phyloP scores from a whole-genome alignment of 73 alveolate species.

The Paramecium octaurelia region DNA sequence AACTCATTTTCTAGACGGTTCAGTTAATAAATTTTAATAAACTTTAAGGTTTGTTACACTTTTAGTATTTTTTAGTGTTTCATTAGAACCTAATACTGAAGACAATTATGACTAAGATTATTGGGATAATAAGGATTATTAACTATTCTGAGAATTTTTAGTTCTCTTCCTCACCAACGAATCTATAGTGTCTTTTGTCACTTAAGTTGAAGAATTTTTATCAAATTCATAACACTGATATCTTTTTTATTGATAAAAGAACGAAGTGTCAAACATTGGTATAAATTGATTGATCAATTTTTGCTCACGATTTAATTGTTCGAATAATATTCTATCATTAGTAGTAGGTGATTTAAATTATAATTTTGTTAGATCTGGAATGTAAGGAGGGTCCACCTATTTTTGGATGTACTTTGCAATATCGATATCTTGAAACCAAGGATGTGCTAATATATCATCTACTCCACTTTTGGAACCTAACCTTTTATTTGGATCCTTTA shows the following conservation, averaged over 20 bases:
- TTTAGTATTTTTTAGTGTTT: neutral
- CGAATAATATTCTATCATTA: slow-evolving; percentile 15
- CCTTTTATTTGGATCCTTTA: slow-evolving; percentile 59
- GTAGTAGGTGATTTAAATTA: neutral
- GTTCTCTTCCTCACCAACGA: neutral
- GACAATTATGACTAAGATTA: neutral
- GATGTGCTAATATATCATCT: slow-evolving; percentile 43
- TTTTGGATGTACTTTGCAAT: neutral
- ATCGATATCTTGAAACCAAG: slow-evolving; percentile 55
- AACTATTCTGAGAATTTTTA: slow-evolving; percentile 3
- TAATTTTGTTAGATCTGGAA: slow-evolving; percentile 24
- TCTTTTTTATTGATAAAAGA: neutral
- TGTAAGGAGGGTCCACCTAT: slow-evolving; percentile 51
- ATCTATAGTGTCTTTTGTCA: slow-evolving; percentile 39
- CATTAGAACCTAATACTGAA: neutral
- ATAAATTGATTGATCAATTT: neutral
- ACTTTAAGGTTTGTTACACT: neutral
- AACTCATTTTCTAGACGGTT: slow-evolving; percentile 24
- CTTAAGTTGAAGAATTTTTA: neutral
- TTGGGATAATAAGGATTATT: neutral
- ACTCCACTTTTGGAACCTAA: slow-evolving; percentile 58
- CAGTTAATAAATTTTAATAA: slow-evolving; percentile 21
- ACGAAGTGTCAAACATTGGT: neutral
- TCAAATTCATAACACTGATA: neutral
- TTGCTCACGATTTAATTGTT: neutral